A percentile compares a stretch with the other conserved stretches of the same genome.
phyloP scores from a whole-genome alignment of 2,329 filamentous ascomycete species.

The Esteya vermicola region DNA sequence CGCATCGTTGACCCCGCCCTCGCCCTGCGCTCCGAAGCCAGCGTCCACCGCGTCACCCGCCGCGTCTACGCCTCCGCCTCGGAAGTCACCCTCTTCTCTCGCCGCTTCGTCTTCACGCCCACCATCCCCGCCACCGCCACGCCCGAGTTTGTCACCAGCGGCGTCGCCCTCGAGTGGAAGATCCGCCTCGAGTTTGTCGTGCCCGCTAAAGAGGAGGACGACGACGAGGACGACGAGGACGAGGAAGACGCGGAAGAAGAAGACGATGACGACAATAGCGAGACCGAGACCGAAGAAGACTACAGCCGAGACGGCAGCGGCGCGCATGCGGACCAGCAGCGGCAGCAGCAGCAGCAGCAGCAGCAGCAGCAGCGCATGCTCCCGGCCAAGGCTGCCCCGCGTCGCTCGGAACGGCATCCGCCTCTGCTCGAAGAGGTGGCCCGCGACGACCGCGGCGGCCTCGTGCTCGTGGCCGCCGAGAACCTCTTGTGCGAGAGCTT shows the following conservation, averaged over 20 bases:
- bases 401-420: neutral
- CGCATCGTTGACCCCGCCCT: constrained; percentile 68
- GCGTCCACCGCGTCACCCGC: constrained; percentile 74
- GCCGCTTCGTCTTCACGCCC: constrained; percentile 65
- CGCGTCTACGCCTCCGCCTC: constrained; percentile 65
- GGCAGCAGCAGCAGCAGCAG: no score
- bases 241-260: no score
- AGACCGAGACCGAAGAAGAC: no score
- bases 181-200: constrained; percentile 88
- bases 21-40: constrained; percentile 72
- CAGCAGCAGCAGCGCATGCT: no score
- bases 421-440: constrained; percentile 66
- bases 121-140: constrained; percentile 74
- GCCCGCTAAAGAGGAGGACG: constrained; percentile 22
- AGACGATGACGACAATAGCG: neutral
- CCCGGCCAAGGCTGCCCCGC: no score
- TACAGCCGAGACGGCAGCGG: neutral
- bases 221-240: constrained; percentile 6
- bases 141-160: constrained; percentile 83
- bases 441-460: constrained; percentile 61
- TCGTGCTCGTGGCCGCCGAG: constrained; percentile 64
- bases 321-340: no score
- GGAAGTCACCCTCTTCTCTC: constrained; percentile 71
- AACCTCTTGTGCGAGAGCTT: constrained; percentile 76
- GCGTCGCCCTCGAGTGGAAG: constrained; percentile 78